Conservation (phyloP, 176 grass and related monocot species). For the Aechmea fasciata region DNA sequence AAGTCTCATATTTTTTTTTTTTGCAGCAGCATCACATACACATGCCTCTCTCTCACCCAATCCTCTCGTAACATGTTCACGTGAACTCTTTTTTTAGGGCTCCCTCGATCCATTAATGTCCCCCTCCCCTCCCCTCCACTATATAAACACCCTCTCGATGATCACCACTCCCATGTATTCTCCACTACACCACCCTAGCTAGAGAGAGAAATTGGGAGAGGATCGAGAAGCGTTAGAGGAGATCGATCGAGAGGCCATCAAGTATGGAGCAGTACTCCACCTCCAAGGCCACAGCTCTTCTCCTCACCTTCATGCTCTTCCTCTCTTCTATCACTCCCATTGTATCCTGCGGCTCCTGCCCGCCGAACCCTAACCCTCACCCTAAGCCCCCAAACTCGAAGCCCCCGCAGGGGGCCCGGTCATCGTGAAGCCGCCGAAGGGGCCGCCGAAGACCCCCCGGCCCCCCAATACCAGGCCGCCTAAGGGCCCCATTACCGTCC, state of each 20-base stretch:
- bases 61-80: neutral
- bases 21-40: too few relatives aligned
- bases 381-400: constrained; percentile 11
- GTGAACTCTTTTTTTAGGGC: neutral
- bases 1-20: too few relatives aligned
- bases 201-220: neutral
- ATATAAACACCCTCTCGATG: too few relatives aligned
- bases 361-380: neutral
- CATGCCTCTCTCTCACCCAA: too few relatives aligned
- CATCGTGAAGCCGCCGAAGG: constrained; percentile 9
- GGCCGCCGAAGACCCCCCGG: neutral
- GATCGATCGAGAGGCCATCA: neutral
- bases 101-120: neutral
- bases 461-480: constrained; percentile 13
- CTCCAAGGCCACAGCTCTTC: constrained; percentile 30
- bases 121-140: neutral
- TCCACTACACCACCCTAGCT: neutral
- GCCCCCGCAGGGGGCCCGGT: constrained; percentile 7
- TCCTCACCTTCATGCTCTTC: constrained; percentile 58
- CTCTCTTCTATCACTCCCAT: constrained; percentile 37
- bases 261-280: constrained; percentile 42
- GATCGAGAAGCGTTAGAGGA: too few relatives aligned
- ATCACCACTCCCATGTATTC: too few relatives aligned
- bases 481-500: constrained; percentile 9
- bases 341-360: constrained; percentile 47